Conservation (phyloP, 768 basidiomycete species). For the Sistotremastrum suecicum region DNA sequence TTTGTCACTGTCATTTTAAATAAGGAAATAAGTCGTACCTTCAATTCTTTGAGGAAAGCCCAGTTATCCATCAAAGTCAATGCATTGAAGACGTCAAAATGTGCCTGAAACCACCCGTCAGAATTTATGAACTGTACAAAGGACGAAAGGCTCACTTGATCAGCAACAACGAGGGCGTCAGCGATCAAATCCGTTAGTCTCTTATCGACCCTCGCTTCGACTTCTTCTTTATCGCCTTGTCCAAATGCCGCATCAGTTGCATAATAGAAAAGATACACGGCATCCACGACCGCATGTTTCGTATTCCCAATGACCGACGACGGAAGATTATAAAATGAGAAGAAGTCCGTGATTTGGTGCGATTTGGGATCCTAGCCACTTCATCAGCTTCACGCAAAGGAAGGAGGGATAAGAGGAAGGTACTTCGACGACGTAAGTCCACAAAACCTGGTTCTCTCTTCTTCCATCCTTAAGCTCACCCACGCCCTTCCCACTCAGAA, state of each 20-base stretch:
- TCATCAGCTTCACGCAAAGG: not conserved
- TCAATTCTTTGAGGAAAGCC: slow-evolving; percentile 66
- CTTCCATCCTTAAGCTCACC: slow-evolving; percentile 33
- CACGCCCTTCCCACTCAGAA: slow-evolving; percentile 72
- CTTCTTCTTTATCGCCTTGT: slow-evolving; percentile 42
- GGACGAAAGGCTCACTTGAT: slow-evolving; percentile 26
- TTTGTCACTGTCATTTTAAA: not conserved
- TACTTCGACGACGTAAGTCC: slow-evolving; percentile 95
- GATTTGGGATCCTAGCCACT: slow-evolving; percentile 57
- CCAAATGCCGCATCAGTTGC: slow-evolving; percentile 66
- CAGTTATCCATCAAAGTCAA: slow-evolving; percentile 92
- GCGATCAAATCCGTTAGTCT: slow-evolving; percentile 58
- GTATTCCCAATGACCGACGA: slow-evolving; percentile 75
- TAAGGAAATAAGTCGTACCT: slow-evolving; percentile 31
- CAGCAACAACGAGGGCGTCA: slow-evolving; percentile 73
- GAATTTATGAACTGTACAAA: not conserved
- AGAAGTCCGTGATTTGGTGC: slow-evolving; percentile 82
- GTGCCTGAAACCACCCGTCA: slow-evolving; percentile 27
- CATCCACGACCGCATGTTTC: slow-evolving; percentile 67
- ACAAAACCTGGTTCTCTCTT: slow-evolving; percentile 75
- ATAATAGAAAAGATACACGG: slow-evolving; percentile 94
- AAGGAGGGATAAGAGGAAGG: slow-evolving; percentile 6
- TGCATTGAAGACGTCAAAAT: slow-evolving; percentile 95
- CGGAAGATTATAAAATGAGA: slow-evolving; percentile 94
- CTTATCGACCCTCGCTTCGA: slow-evolving; percentile 37